A percentile compares a stretch with the other conserved stretches of the same genome.
Evolutionary conservation across 768 basidiomycete species (phyloP).

Genomic region (Hydnum rufescens): DNA sequence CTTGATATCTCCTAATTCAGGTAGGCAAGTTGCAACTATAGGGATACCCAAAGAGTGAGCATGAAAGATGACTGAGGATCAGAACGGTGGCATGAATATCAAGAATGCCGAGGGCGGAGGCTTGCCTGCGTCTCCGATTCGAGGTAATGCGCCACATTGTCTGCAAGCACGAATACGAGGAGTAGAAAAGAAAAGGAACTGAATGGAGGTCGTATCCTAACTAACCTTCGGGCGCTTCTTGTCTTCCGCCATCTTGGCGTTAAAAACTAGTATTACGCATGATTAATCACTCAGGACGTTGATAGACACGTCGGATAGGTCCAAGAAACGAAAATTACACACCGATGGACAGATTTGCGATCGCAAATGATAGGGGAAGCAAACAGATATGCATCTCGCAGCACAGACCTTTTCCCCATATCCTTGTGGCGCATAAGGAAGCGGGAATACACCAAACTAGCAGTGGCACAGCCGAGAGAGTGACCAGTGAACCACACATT

Average conservation of each 20-base stretch:
- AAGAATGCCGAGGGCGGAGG: no score
- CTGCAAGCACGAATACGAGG: no score
- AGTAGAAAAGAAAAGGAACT: no score
- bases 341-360: conserved; percentile 1
- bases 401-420: conserved; percentile 3
- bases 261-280: no score
- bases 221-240: conserved; percentile 2
- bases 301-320: neutral
- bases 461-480: conserved; percentile 9
- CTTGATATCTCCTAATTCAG: conserved; percentile 9
- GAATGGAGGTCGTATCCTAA: no score
- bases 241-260: conserved; percentile 3
- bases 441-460: conserved; percentile 6
- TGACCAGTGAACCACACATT: conserved; percentile 9
- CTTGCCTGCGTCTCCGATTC: neutral
- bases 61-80: no score
- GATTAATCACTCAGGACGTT: neutral
- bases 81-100: no score
- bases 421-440: conserved; percentile 2
- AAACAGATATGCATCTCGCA: conserved; percentile 8
- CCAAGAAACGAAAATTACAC: neutral
- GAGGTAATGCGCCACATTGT: conserved; percentile 8
- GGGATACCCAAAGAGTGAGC: no score
- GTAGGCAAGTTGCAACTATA: conserved; percentile 12
- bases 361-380: conserved; percentile 6